Evolutionary conservation across 164 flowering plant genomes (phyloP).

Genomic region (Buxus sempervirens): DNA sequence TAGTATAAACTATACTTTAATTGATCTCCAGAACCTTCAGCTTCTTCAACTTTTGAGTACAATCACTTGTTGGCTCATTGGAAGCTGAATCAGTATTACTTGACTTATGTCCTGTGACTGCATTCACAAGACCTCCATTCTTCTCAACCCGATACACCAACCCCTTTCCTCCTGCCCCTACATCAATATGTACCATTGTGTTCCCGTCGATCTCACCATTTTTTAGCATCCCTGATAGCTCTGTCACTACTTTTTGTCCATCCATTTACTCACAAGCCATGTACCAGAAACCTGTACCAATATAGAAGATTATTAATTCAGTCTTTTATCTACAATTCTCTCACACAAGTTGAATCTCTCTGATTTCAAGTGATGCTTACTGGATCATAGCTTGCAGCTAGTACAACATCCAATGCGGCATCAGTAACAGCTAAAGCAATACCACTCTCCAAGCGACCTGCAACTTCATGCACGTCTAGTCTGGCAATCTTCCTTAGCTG

Average conservation of each 20-base stretch:
- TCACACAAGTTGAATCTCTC: neutral
- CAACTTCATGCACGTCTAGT: slow-evolving; percentile 78
- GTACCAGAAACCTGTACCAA: slow-evolving; percentile 72
- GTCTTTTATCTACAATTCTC: neutral
- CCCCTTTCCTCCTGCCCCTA: slow-evolving; percentile 24
- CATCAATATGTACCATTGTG: slow-evolving; percentile 81
- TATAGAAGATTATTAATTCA: neutral
- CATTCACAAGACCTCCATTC: slow-evolving; percentile 60
- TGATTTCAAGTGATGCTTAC: slow-evolving; percentile 54
- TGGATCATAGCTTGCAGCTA: slow-evolving; percentile 80
- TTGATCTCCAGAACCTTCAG: too few species aligned
- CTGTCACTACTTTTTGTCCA: slow-evolving; percentile 84
- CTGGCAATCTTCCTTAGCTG: slow-evolving; percentile 76
- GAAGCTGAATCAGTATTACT: slow-evolving; percentile 53
- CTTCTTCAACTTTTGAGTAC: too few species aligned
- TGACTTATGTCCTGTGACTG: slow-evolving; percentile 45
- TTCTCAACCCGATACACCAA: slow-evolving; percentile 36
- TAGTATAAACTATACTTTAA: too few species aligned
- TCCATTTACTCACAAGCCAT: slow-evolving; percentile 85
- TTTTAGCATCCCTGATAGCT: slow-evolving; percentile 73
- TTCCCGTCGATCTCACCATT: slow-evolving; percentile 82
- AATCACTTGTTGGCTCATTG: too few species aligned
- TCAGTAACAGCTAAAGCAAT: slow-evolving; percentile 78
- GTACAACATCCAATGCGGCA: slow-evolving; percentile 63
- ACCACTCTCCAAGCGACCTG: slow-evolving; percentile 75